A percentile compares a stretch with the other conserved stretches of the same genome.
Evolutionary conservation across 495 filamentous ascomycete genomes (phyloP).

Genomic region (Choiromyces venosus): DNA sequence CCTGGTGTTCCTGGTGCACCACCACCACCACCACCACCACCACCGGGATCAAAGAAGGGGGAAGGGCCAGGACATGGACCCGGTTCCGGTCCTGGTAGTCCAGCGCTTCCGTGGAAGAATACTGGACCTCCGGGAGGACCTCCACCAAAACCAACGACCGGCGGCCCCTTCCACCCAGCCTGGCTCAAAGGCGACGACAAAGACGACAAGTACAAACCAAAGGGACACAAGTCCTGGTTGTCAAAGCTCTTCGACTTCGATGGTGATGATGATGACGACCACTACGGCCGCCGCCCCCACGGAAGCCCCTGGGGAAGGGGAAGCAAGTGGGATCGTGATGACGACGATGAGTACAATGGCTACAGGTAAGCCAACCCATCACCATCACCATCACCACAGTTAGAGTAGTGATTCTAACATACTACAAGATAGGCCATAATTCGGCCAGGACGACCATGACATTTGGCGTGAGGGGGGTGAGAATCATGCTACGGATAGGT

Average conservation of each 20-base stretch:
- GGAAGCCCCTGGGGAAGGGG: background rate
- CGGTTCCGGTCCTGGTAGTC: background rate
- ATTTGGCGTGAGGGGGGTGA: background rate
- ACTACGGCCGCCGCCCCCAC: background rate
- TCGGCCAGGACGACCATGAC: background rate
- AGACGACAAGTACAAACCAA: background rate
- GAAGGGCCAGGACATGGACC: background rate
- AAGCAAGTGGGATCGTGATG: background rate
- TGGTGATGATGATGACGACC: background rate
- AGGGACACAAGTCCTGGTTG: background rate
- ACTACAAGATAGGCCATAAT: background rate
- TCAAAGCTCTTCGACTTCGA: background rate
- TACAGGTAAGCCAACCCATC: background rate
- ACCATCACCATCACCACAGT: background rate
- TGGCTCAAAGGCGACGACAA: background rate
- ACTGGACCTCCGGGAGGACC: background rate
- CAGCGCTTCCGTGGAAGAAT: background rate
- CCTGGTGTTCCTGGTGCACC: too few relatives aligned
- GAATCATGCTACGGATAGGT: background rate
- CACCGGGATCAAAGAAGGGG: too few relatives aligned
- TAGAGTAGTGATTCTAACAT: background rate
- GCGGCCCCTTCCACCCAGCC: background rate
- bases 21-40: too few relatives aligned
- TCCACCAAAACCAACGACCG: background rate
- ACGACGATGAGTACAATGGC: background rate